phyloP scores from a whole-genome alignment of 139 green algal genomes.

The Volvox reticuliferus region DNA sequence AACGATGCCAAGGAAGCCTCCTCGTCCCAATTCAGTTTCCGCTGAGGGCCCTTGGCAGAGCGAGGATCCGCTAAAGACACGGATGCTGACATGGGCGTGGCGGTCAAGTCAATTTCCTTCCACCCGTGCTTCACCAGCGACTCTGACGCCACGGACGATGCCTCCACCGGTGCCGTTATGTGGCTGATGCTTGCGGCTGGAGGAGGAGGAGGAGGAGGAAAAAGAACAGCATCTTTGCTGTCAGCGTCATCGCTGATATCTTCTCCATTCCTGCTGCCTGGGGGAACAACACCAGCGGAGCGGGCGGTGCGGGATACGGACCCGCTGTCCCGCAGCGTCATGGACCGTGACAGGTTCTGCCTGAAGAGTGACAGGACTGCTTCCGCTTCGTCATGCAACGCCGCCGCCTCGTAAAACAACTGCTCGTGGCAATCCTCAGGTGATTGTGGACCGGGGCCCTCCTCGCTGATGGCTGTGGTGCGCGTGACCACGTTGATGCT shows the following conservation, averaged over 20 bases:
- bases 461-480: neutral
- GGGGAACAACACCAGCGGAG: neutral
- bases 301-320: neutral
- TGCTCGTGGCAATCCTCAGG: neutral
- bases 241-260: too few species aligned
- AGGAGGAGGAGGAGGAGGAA: too few species aligned
- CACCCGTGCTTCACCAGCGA: too few species aligned
- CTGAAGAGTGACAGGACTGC: constrained; percentile 30
- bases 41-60: neutral
- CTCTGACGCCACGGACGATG: too few species aligned
- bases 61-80: neutral
- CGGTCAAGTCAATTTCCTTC: neutral
- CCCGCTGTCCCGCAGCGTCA: neutral
- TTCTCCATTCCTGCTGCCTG: too few species aligned
- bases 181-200: too few species aligned
- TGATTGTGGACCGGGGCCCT: neutral
- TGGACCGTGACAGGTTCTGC: neutral
- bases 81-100: neutral
- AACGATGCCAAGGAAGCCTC: neutral
- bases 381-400: constrained; percentile 17
- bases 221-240: too few species aligned
- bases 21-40: neutral
- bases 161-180: too few species aligned
- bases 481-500: neutral
- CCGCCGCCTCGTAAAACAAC: neutral